phyloP scores from a whole-genome alignment of 129 eudicot species.

The Chrysanthemum seticuspe region DNA sequence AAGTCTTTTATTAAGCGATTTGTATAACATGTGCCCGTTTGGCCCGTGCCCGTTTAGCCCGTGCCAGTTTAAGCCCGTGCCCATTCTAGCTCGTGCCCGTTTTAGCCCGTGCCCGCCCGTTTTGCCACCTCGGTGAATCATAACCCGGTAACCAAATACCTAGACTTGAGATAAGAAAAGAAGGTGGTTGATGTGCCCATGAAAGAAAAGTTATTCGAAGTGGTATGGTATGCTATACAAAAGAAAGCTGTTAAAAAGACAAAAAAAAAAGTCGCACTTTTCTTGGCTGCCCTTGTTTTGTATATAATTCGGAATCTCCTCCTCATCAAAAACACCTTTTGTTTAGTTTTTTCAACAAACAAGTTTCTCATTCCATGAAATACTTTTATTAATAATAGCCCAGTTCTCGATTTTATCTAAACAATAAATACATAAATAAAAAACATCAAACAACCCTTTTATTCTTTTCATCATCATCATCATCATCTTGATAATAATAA shows the following conservation, averaged over 20 bases:
- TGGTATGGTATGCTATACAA: no score
- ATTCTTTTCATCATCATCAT: background rate
- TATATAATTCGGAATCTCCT: conserved; percentile 37
- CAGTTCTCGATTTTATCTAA: conserved; percentile 11
- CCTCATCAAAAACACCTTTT: conserved; percentile 28
- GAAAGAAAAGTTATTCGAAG: conserved; percentile 1
- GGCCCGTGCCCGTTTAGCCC: no score
- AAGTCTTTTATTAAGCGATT: no score
- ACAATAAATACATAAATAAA: background rate
- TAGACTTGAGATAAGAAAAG: no score
- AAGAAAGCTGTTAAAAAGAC: conserved; percentile 24
- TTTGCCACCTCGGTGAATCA: no score
- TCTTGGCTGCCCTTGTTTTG: conserved; percentile 31
- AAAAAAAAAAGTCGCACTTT: conserved; percentile 35
- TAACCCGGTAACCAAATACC: no score
- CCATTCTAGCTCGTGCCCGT: no score
- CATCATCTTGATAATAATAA: background rate
- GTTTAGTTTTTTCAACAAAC: conserved; percentile 12
- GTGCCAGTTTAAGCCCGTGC: no score
- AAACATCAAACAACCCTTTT: background rate
- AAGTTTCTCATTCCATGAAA: conserved; percentile 24
- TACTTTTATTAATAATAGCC: conserved; percentile 10
- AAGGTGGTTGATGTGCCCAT: conserved; percentile 25
- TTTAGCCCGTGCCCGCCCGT: no score
- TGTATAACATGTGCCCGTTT: no score